Conservation (phyloP, 2,329 filamentous ascomycete species). For the Aurifilum marmelostoma region DNA sequence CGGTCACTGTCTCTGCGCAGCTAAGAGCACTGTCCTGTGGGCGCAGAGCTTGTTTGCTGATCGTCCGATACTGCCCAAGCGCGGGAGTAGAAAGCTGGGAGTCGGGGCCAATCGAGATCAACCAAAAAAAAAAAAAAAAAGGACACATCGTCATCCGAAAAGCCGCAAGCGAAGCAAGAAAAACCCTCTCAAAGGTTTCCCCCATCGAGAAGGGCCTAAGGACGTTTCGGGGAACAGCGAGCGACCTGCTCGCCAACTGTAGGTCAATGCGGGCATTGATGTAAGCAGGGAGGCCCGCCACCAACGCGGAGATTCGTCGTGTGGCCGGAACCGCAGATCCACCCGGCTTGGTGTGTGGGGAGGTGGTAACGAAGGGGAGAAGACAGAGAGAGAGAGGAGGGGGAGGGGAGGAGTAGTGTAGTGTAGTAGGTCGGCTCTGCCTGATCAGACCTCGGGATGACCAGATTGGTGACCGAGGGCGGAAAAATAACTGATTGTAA, state of each 20-base stretch:
- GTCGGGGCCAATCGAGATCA: background rate
- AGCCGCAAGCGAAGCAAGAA: background rate
- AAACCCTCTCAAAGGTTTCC: background rate
- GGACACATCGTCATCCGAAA: background rate
- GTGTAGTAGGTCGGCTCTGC: background rate
- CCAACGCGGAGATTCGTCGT: background rate
- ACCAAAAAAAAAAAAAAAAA: too few species aligned
- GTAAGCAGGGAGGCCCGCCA: background rate
- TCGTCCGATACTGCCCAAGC: background rate
- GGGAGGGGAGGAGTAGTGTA: background rate
- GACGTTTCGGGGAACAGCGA: slow-evolving; percentile 2
- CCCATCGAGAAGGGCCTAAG: background rate
- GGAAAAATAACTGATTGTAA: background rate
- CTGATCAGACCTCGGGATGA: background rate
- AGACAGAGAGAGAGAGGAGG: background rate
- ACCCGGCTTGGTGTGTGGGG: background rate
- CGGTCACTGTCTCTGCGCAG: background rate
- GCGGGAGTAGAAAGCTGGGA: background rate
- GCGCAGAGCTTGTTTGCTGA: background rate
- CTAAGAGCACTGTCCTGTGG: background rate
- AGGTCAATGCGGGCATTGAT: background rate
- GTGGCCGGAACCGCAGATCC: background rate
- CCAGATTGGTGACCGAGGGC: slow-evolving; percentile 1
- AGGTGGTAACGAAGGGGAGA: background rate
- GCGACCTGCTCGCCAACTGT: background rate